Base-by-base conservation (phyloP, 139 green algal species). In the Nannochloris sp. region DNA sequence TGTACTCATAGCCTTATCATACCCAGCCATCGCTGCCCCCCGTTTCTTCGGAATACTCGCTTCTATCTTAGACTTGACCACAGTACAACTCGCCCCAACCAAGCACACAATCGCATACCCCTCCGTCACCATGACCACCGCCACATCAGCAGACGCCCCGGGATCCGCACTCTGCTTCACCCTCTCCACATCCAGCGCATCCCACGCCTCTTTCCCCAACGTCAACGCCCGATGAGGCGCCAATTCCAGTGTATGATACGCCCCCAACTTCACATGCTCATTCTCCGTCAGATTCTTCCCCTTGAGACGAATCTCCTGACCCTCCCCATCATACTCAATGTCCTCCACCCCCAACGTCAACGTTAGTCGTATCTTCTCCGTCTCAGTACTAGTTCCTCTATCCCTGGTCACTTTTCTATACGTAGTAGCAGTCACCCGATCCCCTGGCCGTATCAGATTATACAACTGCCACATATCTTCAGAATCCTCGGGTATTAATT, bases 401-500 rank as follows among this genome's bases (percentile, higher is more conserved):
- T 89, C 81, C 11, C 69, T 44, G 55, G 65, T 37, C 12, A 83
- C 53, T 65, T 84, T 78, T 20, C 64, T 55, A 62, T 74, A 74
- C n/a, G 70, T 75, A n/a, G 31, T 74, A 4, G 59, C 68, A 5
- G 59, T 68, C n/a, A 97, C 75, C 2, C 53, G 53, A 74, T 96
- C 89, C 3, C 86, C 88, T 51, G 79, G 71, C 2, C 87, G 64
- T 2, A 92, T 68, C 13, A 96, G 62, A 65, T 96, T 96, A 68
- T 88, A 96, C 10, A 76, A 65, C 58, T 96, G 89, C 91, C 91
- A 97, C 71, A 97, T 77, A 72, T 97, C 91, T 75, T 97, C 91
- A 5, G 71, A 84, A 68, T 95, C 82, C 50, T 96, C 88, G 3
- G 88, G 62, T 14, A 92, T 66, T 43, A 96, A 53, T 61, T 92